Conservation (phyloP, 1,284 basidiomycete genomes). For the Ganoderma sinense region DNA sequence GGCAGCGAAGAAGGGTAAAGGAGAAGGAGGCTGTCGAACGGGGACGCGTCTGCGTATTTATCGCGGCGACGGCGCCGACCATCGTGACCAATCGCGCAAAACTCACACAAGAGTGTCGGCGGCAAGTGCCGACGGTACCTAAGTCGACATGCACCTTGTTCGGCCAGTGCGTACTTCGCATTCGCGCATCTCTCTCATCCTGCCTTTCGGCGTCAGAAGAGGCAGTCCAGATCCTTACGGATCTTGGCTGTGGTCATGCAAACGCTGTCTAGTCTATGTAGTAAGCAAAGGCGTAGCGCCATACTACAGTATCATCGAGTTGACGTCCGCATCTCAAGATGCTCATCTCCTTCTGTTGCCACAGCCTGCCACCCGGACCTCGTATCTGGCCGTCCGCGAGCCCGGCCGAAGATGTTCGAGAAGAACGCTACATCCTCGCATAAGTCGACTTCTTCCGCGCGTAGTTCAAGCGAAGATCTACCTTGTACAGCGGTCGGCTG, state of each 20-base stretch:
- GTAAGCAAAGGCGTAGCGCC: not conserved
- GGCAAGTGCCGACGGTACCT: constrained; percentile 26
- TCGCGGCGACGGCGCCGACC: constrained; percentile 20
- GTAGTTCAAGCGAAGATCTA: constrained; percentile 9
- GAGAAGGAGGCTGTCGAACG: not conserved
- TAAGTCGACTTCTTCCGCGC: constrained; percentile 14
- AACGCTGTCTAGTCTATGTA: not conserved
- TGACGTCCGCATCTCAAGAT: constrained; percentile 62
- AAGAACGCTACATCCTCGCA: constrained; percentile 48
- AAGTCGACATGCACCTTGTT: constrained; percentile 16
- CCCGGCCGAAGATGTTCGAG: constrained; percentile 48
- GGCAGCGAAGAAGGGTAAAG: constrained; percentile 4
- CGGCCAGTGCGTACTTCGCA: constrained; percentile 9
- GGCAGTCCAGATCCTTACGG: not conserved
- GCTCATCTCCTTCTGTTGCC: constrained; percentile 75
- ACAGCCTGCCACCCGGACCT: constrained; percentile 79
- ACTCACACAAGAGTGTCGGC: constrained; percentile 21
- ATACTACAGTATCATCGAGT: constrained; percentile 16
- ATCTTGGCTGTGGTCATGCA: not conserved
- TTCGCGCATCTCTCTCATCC: not conserved
- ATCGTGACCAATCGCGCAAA: constrained; percentile 32
- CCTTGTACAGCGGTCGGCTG: constrained; percentile 45
- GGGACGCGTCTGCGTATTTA: constrained; percentile 19
- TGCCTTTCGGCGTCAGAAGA: not conserved
- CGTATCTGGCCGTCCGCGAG: constrained; percentile 57